Base-by-base conservation (phyloP, 768 basidiomycete genomes). In the Favolaschia claudopus region DNA sequence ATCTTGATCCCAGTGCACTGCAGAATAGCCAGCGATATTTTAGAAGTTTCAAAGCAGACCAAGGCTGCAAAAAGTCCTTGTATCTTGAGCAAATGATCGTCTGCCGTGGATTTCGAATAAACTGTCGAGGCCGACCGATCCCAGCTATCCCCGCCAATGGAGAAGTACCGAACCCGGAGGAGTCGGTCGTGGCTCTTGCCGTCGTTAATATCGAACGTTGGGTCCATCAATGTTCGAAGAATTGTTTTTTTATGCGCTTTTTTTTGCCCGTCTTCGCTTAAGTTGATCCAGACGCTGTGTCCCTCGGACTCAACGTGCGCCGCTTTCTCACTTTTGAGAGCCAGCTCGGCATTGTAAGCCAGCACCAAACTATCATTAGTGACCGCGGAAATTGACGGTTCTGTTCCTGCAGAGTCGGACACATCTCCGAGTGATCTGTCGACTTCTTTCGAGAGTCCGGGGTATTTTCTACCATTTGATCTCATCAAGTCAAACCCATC, bases 391-490 rank as follows among this genome's bases (percentile, higher is more conserved):
- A n/a, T n/a, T n/a, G n/a, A n/a, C n/a, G 34, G 10, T 28, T 48
- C 46, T 28, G 34, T 22, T 28, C 34, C 46, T 7, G 46, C 31
- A n/a, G 6, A 24, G 9, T 33, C 46, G 6, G 46, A 34, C 7
- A 24, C 17, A 20, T 57, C 27, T 0, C 34, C 45, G 14, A 48
- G 22, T 10, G 55, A 57, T 8, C 55, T 31, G 27, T 57, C 55
- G 6, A 49, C 55, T 28, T 33, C 34, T 22, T 32, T 32, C 2
- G 55, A 57, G 5, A 57, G 15, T 6, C 42, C 28, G 2, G 55
- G 55, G 36, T 57, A 57, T 22, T 42, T 47, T 1, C 46, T 38
- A 7, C 55, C 55, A 1, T 19, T 20, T 15, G 55, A 46, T 7
- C 55, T 40, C 24, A 57, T 29, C 5, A 57, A 29, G 25, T 57